These are phyloP conservation scores for Malus asiatica DNA, from an alignment of 306 rosid species.

Conservation along the genomic window DNA sequence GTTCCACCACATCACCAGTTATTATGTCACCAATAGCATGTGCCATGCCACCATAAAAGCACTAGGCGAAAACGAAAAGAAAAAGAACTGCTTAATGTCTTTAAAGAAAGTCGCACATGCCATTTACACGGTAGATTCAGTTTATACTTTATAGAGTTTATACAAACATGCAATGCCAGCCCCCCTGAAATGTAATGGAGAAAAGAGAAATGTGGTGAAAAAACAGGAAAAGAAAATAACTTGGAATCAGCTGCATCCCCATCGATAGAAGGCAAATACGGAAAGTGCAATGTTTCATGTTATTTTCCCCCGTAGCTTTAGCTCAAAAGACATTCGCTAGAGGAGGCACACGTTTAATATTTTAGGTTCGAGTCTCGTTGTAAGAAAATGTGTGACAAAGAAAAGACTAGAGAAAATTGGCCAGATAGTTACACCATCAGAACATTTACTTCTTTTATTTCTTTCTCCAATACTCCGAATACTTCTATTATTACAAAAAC, in stretches of 20 bases:
- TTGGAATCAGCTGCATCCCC: too few species aligned
- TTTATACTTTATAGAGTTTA: neutral
- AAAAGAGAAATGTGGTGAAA: too few species aligned
- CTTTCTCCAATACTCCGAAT: neutral
- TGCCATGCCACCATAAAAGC: slow-evolving; percentile 63
- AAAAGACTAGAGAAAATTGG: neutral
- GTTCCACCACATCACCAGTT: slow-evolving; percentile 65
- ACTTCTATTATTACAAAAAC: neutral
- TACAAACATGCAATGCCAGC: too few species aligned
- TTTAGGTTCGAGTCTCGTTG: neutral
- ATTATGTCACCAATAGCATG: slow-evolving; percentile 87
- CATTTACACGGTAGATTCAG: neutral
- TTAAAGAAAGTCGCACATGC: slow-evolving; percentile 6
- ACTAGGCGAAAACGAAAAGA: slow-evolving; percentile 28
- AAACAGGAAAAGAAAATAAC: too few species aligned
- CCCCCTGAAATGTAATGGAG: too few species aligned
- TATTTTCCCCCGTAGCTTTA: too few species aligned
- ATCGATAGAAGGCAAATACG: too few species aligned
- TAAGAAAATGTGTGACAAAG: neutral
- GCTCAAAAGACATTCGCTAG: too few species aligned
- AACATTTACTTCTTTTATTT: too few species aligned
- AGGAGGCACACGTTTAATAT: too few species aligned
- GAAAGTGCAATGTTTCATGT: too few species aligned
- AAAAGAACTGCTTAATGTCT: slow-evolving; percentile 10
- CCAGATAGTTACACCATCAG: neutral